Percentiles rank a stretch among this genome's conserved stretches.
These are phyloP conservation scores for Pythium biforme DNA, from an alignment of 352 stramenopile species.

Conservation along the genomic window DNA sequence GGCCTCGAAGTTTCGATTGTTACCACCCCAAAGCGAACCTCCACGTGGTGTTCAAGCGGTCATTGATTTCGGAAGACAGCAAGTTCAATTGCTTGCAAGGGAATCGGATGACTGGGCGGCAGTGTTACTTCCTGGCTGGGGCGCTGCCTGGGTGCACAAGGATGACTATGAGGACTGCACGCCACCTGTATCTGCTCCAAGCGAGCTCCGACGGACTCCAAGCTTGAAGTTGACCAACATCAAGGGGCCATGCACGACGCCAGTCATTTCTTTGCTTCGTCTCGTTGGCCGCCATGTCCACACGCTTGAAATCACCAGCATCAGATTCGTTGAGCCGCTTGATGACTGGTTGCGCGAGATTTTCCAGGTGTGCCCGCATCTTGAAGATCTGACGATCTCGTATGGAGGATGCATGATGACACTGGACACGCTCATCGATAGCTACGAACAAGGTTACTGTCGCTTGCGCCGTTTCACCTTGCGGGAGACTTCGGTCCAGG, in stretches of 20 bases:
- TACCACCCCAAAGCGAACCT: background rate
- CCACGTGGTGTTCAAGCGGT: background rate
- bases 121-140: slow-evolving; percentile 8
- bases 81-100: background rate
- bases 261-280: slow-evolving; percentile 6
- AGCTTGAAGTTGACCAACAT: background rate
- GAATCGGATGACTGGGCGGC: background rate
- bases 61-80: background rate
- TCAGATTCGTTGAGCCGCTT: background rate
- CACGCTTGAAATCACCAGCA: background rate
- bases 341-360: slow-evolving; percentile 3
- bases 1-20: slow-evolving; percentile 9
- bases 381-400: slow-evolving; percentile 1
- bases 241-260: background rate
- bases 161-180: background rate
- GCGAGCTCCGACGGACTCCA: background rate
- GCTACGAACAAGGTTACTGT: slow-evolving; percentile 1
- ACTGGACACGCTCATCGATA: background rate
- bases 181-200: background rate
- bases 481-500: background rate
- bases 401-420: background rate
- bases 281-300: slow-evolving; percentile 2
- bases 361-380: background rate
- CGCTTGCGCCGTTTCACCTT: background rate
- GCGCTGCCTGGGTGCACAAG: slow-evolving; percentile 1